Conservation (phyloP, 345 rosid genomes). For the Salix dunnii region DNA sequence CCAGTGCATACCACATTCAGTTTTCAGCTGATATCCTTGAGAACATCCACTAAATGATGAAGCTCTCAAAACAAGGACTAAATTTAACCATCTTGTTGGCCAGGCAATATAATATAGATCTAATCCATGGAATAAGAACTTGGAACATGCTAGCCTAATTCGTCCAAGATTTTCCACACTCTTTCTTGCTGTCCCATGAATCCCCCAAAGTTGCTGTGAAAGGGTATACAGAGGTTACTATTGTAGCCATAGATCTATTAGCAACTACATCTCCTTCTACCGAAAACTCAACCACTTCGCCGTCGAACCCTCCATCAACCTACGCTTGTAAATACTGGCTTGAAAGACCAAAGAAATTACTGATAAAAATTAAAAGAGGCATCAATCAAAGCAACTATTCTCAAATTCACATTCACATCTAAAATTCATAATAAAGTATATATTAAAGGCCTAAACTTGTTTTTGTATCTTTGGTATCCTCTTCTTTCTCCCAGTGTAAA, state of each 20-base stretch:
- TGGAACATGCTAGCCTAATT: constrained; percentile 82
- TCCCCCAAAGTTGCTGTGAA: constrained; percentile 90
- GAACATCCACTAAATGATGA: not conserved
- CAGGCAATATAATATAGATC: not conserved
- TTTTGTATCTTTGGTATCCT: not conserved
- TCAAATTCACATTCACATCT: not conserved
- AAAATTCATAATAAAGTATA: not conserved
- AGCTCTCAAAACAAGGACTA: not conserved
- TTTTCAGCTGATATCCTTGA: not conserved
- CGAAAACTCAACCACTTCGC: constrained; percentile 75
- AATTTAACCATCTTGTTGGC: not conserved
- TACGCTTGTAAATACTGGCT: constrained; percentile 74
- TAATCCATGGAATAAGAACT: constrained; percentile 77
- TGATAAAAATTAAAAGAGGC: not conserved
- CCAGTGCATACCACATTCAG: not conserved
- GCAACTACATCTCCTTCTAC: constrained; percentile 73
- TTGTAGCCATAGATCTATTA: constrained; percentile 72
- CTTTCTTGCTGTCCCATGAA: constrained; percentile 79
- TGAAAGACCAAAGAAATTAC: constrained; percentile 19
- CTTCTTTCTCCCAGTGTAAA: not conserved
- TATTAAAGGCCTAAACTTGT: not conserved
- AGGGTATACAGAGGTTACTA: constrained; percentile 82
- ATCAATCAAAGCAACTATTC: not conserved
- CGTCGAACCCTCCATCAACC: constrained; percentile 70
- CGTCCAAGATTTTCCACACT: constrained; percentile 56